Base-by-base conservation (phyloP, 139 green algal genomes). In the Diplosphaera chodatii region DNA sequence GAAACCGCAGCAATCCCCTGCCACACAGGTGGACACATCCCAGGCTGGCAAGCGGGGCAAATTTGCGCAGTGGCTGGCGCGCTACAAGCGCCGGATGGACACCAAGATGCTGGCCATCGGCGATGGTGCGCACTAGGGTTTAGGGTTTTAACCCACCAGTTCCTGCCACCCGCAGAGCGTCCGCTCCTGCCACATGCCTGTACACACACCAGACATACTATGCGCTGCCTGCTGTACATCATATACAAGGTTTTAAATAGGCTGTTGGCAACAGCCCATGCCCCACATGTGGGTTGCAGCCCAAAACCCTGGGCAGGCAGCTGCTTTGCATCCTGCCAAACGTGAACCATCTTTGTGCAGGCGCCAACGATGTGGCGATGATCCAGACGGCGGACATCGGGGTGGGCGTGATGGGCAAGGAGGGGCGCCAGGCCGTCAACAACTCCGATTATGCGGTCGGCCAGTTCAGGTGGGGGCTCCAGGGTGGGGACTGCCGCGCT, bases 361-460 rank as follows among this genome's bases (percentile, higher is more conserved):
- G 92, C 23, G 92, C 92, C 65, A 97, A 97, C 73, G 92, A 97
- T 74, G 92, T 97, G 32, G 84, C 84, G 64, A 76, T 77, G 72
- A 76, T 83, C 40, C 80, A 95, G 77, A 91, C 95, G 3, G 94
- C 94, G 5, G 89, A 99, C 80, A 94, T 99, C 21, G 94, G 94
- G 0, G 87, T 96, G 2, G 94, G 94, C 66, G 97, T 99, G 84
- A 94, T 86, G 70, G 94, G 94, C 27, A 83, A 93, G 40, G 94
- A 99, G 81, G 94, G 94, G 18, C 89, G 93, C 21, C 90, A 95
- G 40, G 94, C 94, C 1, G 91, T 96, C 31, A 90, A 98, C 75
- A 87, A 90, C 30, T 85, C 80, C 25, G 94, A 99, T 80, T 99
- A 93, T 80, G 84, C 93, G 27, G 91, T 99, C 69, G 85, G 86